phyloP scores from a whole-genome alignment of 768 basidiomycete genomes.

The Candolleomyces eurysporus region DNA sequence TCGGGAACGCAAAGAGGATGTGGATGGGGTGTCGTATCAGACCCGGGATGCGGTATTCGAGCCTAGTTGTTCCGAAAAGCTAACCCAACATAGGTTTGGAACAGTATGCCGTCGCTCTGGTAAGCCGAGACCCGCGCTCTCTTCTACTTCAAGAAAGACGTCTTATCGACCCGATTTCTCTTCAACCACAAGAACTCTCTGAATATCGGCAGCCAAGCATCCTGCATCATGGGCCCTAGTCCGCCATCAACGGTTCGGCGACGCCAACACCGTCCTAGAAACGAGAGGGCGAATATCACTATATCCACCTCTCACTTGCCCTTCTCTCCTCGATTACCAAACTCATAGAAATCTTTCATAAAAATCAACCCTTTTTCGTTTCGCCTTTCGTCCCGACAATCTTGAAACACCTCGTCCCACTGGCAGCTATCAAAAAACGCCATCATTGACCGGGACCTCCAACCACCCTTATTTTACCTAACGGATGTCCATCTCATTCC shows the following conservation, averaged over 20 bases:
- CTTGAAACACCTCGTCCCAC: conserved; percentile 40
- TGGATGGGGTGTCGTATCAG: no score
- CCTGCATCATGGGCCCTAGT: conserved; percentile 64
- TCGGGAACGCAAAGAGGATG: no score
- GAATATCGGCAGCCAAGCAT: conserved; percentile 74
- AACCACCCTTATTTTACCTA: conserved; percentile 57
- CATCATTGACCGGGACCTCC: conserved; percentile 52
- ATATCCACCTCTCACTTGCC: conserved; percentile 58
- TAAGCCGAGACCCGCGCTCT: no score
- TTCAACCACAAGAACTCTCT: conserved; percentile 28
- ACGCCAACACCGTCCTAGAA: conserved; percentile 54
- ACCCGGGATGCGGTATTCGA: no score
- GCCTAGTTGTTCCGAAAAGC: no score
- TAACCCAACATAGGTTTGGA: no score
- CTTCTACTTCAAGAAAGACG: no score
- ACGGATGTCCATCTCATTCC: conserved; percentile 56
- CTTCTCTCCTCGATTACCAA: conserved; percentile 63
- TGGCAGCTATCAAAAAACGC: conserved; percentile 38
- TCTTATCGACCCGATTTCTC: no score
- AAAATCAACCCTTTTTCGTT: conserved; percentile 39
- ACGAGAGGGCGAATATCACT: conserved; percentile 53
- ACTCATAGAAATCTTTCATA: conserved; percentile 55
- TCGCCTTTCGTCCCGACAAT: conserved; percentile 20
- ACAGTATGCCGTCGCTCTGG: no score
- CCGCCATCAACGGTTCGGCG: conserved; percentile 59